A percentile compares a stretch with the other conserved stretches of the same genome.
phyloP scores from a whole-genome alignment of 2,329 filamentous ascomycete species.

The Ascochyta pisi region DNA sequence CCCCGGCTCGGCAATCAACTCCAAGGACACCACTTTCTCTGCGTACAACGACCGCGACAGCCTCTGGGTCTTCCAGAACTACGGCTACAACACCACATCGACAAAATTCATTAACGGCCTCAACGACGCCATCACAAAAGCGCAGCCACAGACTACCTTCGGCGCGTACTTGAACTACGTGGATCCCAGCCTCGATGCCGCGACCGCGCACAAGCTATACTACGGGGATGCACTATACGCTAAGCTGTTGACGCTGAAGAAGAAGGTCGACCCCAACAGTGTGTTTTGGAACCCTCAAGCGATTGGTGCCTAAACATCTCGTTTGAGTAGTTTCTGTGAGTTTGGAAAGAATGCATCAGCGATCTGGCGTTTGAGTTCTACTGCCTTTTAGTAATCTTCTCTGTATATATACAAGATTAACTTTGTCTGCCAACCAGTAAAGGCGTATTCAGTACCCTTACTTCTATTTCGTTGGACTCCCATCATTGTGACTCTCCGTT shows the following conservation, averaged over 20 bases:
- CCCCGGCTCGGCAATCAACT: slow-evolving; percentile 46
- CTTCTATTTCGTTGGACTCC: too few relatives aligned
- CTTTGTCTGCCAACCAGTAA: too few relatives aligned
- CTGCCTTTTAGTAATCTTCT: too few relatives aligned
- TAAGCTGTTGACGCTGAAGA: slow-evolving; percentile 49
- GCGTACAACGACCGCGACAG: slow-evolving; percentile 47
- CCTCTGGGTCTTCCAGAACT: slow-evolving; percentile 50
- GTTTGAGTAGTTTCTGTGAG: background rate
- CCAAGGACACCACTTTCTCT: slow-evolving; percentile 42
- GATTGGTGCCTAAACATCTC: slow-evolving; percentile 33
- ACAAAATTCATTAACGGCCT: slow-evolving; percentile 53
- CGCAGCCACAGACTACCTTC: slow-evolving; percentile 50
- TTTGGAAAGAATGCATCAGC: slow-evolving; percentile 2
- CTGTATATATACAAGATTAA: too few relatives aligned
- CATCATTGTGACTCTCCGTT: too few relatives aligned
- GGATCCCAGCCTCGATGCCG: slow-evolving; percentile 57
- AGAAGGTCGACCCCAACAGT: slow-evolving; percentile 49
- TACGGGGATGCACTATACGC: slow-evolving; percentile 51
- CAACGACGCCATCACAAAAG: slow-evolving; percentile 49
- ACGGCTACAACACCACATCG: slow-evolving; percentile 32
- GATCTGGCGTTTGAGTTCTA: slow-evolving; percentile 2
- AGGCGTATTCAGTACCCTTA: too few relatives aligned
- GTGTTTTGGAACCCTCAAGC: slow-evolving; percentile 51
- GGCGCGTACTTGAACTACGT: slow-evolving; percentile 63
- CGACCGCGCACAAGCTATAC: slow-evolving; percentile 59